These are phyloP conservation scores for Poa pratensis DNA, from an alignment of 176 grass and related monocot species.

Conservation along the genomic window DNA sequence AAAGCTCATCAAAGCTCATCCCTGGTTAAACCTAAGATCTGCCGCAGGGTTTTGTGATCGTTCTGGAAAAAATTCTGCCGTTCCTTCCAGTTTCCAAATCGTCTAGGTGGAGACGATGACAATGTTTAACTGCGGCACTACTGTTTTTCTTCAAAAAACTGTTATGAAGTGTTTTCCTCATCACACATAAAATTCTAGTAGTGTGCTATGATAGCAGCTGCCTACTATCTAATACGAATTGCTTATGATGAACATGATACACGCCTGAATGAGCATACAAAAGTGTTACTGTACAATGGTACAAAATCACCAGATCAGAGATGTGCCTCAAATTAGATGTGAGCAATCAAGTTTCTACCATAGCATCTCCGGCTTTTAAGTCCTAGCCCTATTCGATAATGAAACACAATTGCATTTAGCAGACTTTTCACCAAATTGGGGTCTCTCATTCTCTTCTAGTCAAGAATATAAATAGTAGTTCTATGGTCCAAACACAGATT, in stretches of 20 bases:
- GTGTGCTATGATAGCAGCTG: constrained; percentile 11
- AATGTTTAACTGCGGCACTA: background rate
- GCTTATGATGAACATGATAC: constrained; percentile 24
- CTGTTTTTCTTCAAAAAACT: background rate
- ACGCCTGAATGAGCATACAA: background rate
- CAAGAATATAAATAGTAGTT: background rate
- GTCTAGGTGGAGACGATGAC: background rate
- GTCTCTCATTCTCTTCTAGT: background rate
- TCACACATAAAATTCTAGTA: background rate
- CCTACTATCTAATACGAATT: constrained; percentile 24
- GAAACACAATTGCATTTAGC: background rate
- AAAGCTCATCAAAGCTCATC: background rate
- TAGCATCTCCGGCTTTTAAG: background rate
- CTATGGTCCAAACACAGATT: background rate
- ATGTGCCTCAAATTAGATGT: background rate
- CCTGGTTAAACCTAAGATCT: background rate
- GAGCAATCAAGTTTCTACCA: constrained; percentile 25
- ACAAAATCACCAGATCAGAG: constrained; percentile 13
- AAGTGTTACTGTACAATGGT: constrained; percentile 1
- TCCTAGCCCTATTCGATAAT: constrained; percentile 1
- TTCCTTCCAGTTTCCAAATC: background rate
- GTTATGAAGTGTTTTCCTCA: constrained; percentile 27
- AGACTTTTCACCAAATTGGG: constrained; percentile 26
- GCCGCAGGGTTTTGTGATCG: background rate
- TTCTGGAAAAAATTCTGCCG: background rate